Base-by-base conservation (phyloP, 192 early-diverging fungal genomes). In the Backusella psychrophila region DNA sequence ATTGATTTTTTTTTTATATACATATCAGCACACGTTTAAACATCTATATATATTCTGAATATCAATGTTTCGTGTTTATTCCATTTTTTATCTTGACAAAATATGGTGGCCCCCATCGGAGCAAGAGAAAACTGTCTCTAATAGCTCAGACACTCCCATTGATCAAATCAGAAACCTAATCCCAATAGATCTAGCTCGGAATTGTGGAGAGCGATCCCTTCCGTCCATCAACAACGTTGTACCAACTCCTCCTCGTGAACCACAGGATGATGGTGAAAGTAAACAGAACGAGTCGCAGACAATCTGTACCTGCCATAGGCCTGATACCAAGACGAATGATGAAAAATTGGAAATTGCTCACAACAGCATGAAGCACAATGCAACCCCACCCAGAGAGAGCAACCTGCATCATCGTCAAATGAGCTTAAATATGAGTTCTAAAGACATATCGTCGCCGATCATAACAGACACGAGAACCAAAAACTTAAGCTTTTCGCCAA, bases 1-100 rank as follows among this genome's bases (percentile, higher is more conserved):
- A 11, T 41, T 21, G 19, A 4, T 70, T 4, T 26, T 44, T 49
- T 15, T 23, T 52, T 46, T 4, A 21, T 44, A 41, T 23, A 71
- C 17, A 17, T 49, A 19, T 19, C 46, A 19, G 1, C 19, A 49
- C 15, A 31, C 9, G 11, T 63, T 63, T 63, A 63, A 63, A 63
- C 21, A 63, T 26, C 12, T 26, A 12, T 59, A 59, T 26, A 4
- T 23, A 29, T 4, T 59, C 23, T 59, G 6, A 3, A 21, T 12
- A 63, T 63, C 9, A 26, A 74, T 74, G 72, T 36, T 74, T 33
- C 72, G 72, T 39, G 56, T 66, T 12, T 74, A 52, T 38, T 65
- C 52, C 12, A 41, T 74, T 26, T 39, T 74, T 23, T 74, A 66
- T 26, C 36, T 74, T 39, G 49, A 74, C 19, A 74, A 74, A 63